Evolutionary conservation across 192 early-diverging fungal genomes (phyloP), one percentile per base, ranked within the genome.

Genomic region (Piromyces finnis): DNA sequence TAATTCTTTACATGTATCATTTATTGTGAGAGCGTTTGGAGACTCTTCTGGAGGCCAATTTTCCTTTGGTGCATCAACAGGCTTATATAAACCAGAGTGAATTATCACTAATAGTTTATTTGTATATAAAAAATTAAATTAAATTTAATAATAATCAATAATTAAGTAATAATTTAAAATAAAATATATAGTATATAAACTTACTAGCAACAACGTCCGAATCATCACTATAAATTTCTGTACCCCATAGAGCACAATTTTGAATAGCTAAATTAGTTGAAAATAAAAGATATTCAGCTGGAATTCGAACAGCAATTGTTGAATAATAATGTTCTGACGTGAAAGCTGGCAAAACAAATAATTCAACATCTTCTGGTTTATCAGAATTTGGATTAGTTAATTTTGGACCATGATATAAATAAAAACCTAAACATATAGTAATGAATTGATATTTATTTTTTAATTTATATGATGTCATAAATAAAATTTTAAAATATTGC

Each of bases 201-300:
- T 79, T 87, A 94, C 93, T 91, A 18, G 92, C 92, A 27, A 95
- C 93, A 35, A 94, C 83, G 79, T 95, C 94, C 11, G 93, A 93
- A 82, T 95, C 94, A 79, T 95, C 94, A 0, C 92, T 92, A 81
- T 95, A 95, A 30, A 95, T 84, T 80, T 92, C 94, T 2, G 94
- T 94, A 28, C 94, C 94, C 94, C 94, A 95, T 7, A 95, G 16
- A 6, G 91, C 92, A 28, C 87, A 86, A 78, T 84, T 86, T 78
- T 87, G 82, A 9, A 94, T 89, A 29, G 88, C 91, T 12, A 85
- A 78, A 82, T 94, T 94, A 32, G 81, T 78, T 77, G 85, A 80
- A 81, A 87, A 94, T 0, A 87, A 88, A 79, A 94, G 82, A 79
- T 88, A 88, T 28, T 86, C 82, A 13, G 91, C 90, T 6, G 92